Evolutionary conservation across 306 rosid species (phyloP).

Genomic region (Calophaca sinica): DNA sequence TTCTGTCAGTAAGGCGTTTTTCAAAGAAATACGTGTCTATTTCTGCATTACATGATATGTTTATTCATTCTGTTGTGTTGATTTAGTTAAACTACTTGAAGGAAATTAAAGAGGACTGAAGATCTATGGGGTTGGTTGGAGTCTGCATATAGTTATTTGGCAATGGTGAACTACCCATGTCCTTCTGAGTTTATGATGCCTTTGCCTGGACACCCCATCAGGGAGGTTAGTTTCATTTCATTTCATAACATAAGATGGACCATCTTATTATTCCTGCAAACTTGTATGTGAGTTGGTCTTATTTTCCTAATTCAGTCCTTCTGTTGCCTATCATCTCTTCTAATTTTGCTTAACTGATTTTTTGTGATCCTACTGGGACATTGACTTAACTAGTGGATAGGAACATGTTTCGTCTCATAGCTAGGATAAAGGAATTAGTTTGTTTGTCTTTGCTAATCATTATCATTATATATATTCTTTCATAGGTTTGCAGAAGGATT

Average conservation of each 20-base stretch:
- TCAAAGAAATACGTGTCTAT: conserved; percentile 8
- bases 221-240: conserved; percentile 68
- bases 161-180: conserved; percentile 87
- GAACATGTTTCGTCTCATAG: neutral
- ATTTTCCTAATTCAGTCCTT: neutral
- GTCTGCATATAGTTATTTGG: conserved; percentile 86
- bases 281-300: neutral
- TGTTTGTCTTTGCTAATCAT: conserved; percentile 26
- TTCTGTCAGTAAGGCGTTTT: conserved; percentile 67
- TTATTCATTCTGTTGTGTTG: conserved; percentile 33
- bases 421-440: conserved; percentile 14
- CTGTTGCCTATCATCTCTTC: conserved; percentile 10
- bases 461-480: conserved; percentile 22
- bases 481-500: conserved; percentile 75
- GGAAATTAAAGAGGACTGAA: conserved; percentile 54
- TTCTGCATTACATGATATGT: conserved; percentile 12
- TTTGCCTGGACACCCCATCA: conserved; percentile 81
- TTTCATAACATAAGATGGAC: conserved; percentile 14
- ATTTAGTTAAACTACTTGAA: conserved; percentile 48
- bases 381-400: conserved; percentile 34
- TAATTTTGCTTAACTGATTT: neutral
- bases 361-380: conserved; percentile 32
- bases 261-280: conserved; percentile 32
- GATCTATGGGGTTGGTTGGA: conserved; percentile 75
- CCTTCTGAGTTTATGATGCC: conserved; percentile 74